phyloP scores from a whole-genome alignment of 306 rosid genomes.

The Lathyrus aphaca region DNA sequence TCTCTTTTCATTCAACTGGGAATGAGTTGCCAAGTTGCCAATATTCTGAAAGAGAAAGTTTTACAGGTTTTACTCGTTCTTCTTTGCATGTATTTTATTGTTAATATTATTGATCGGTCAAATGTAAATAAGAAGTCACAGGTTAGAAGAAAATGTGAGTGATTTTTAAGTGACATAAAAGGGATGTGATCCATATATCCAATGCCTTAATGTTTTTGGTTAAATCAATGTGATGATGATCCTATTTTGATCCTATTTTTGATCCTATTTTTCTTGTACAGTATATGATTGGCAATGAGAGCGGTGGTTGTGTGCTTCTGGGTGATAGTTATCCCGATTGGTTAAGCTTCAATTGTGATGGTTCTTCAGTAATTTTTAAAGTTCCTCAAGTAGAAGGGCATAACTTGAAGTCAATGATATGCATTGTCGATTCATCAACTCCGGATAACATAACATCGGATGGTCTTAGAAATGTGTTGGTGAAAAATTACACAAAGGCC shows the following conservation, averaged over 20 bases:
- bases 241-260: no score
- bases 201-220: no score
- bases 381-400: conserved; percentile 7
- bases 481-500: conserved; percentile 4
- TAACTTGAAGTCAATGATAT: conserved; percentile 1
- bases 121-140: no score
- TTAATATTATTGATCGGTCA: no score
- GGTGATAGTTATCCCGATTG: background rate
- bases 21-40: background rate
- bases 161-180: no score
- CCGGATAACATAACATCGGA: background rate
- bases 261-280: no score
- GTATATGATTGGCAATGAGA: no score
- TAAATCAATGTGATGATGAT: no score
- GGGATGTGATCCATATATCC: no score
- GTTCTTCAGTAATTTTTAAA: conserved; percentile 6
- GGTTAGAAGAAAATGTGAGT: no score
- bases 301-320: no score
- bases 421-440: background rate
- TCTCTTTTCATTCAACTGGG: conserved; percentile 37
- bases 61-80: conserved; percentile 12
- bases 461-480: background rate
- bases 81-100: no score
- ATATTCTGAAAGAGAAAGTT: conserved; percentile 2
- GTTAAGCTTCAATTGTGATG: conserved; percentile 5